Base-by-base conservation (phyloP, 139 green algal genomes). In the Volvox reticuliferus region DNA sequence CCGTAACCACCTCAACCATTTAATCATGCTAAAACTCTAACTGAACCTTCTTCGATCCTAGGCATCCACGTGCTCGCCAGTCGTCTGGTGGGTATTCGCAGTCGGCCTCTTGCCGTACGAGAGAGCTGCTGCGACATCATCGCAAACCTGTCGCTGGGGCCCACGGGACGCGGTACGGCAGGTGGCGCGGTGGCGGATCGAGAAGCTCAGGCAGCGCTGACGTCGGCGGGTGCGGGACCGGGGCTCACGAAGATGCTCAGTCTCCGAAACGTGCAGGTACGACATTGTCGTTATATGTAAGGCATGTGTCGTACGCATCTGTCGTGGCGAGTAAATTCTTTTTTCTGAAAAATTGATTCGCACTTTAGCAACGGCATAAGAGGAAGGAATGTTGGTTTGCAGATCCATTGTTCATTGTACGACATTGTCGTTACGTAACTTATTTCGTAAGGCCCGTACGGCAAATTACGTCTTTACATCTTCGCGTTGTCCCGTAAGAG, bases 81-180 rank as follows among this genome's bases (percentile, higher is more conserved):
- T 44, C 50, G 79, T 55, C 79, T 86, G 50, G 44, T 73, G 50
- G 79, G 79, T 12, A n/a, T n/a, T 17, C 50, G 50, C 79, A 44
- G 6, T 24, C 79, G 79, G 14, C 55, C 79, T 0, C 55, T 86
- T 55, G 79, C 50, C 32, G 50, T 86, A 55, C 79, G 79, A n/a
- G 50, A 86, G 50, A 86, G 50, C 50, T 86, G 79, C 44, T 71
- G 50, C 44, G 79, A 73, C 50, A 55, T 86, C 50, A 86, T 86
- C 35, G 26, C 79, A 55, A 86, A 86, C 26, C 44, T 86, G 28
- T 32, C 30, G 1, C 81, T 87, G 62, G 81, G 50, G 12, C 33
- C 28, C 1, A 20, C 30, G 21, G 79, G 22, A 33, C 37, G 79
- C 24, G n/a, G 33, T 61, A 82, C 77, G 33, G 33, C 36, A 30